These are phyloP conservation scores for Sporothrix phasma DNA, from an alignment of 2,329 filamentous ascomycete species.

Conservation along the genomic window DNA sequence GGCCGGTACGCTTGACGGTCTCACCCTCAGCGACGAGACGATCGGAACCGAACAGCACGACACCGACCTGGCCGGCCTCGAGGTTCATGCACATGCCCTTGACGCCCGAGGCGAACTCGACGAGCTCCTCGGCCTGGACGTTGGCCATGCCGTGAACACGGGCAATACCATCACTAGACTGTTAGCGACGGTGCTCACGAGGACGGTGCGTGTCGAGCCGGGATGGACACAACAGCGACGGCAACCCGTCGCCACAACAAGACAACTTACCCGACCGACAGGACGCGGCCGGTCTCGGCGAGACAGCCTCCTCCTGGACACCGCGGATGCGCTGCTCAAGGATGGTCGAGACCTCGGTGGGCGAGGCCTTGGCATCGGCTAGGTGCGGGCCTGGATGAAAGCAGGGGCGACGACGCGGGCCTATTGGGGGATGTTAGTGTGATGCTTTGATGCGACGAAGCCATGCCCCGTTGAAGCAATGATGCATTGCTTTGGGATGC, in stretches of 20 bases:
- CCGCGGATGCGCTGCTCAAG: conserved; percentile 98
- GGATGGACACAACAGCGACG: neutral
- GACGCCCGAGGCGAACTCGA: conserved; percentile 99
- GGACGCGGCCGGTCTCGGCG: conserved; percentile 96
- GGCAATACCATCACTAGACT: conserved; percentile 93
- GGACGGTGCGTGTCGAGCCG: neutral
- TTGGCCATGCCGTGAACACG: conserved; percentile 99
- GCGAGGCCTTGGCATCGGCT: conserved; percentile 92
- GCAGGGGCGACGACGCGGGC: conserved; percentile 77
- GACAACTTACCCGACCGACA: conserved; percentile 87
- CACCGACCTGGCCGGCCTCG: conserved; percentile 99
- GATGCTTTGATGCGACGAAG: neutral
- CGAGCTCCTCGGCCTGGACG: conserved; percentile 99
- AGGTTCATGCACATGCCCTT: conserved; percentile 99
- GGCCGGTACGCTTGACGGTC: conserved; percentile 98
- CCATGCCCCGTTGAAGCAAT: neutral
- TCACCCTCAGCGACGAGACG: conserved; percentile 99
- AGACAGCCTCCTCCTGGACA: conserved; percentile 93
- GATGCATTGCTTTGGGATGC: neutral
- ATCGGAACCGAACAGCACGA: conserved; percentile 99
- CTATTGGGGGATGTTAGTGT: conserved; percentile 36
- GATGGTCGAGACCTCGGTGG: conserved; percentile 98
- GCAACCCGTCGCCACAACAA: too few species aligned
- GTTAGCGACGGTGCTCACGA: conserved; percentile 23
- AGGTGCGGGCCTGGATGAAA: conserved; percentile 70